phyloP scores from a whole-genome alignment of 2,329 filamentous ascomycete genomes.

The Elsinoe fawcettii region DNA sequence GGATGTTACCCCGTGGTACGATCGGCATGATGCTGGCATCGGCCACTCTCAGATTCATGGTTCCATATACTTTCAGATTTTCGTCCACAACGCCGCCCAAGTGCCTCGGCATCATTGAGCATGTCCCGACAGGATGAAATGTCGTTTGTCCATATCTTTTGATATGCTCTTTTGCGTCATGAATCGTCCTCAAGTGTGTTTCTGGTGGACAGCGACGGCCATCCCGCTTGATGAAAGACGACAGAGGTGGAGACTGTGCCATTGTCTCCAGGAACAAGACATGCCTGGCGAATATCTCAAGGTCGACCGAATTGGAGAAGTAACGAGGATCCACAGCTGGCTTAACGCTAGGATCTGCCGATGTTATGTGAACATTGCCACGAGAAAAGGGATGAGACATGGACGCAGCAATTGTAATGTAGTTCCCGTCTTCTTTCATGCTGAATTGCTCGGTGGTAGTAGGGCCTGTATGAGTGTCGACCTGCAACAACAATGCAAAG shows the following conservation, averaged over 20 bases:
- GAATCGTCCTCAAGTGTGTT: constrained; percentile 14
- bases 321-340: constrained; percentile 26
- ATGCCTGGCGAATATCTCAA: constrained; percentile 24
- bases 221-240: constrained; percentile 20
- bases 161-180: constrained; percentile 21
- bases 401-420: constrained; percentile 20
- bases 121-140: constrained; percentile 33
- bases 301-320: constrained; percentile 26
- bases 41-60: constrained; percentile 19
- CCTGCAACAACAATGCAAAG: constrained; percentile 5
- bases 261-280: constrained; percentile 33
- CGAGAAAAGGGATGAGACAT: constrained; percentile 33
- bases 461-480: neutral
- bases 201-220: constrained; percentile 19
- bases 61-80: constrained; percentile 21
- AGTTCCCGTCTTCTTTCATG: constrained; percentile 19
- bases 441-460: neutral
- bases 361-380: constrained; percentile 26
- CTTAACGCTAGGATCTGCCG: constrained; percentile 17
- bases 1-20: constrained; percentile 27
- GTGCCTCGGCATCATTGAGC: constrained; percentile 26
- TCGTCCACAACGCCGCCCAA: constrained; percentile 22
- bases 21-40: constrained; percentile 23
- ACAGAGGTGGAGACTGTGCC: constrained; percentile 34
- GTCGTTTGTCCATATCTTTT: constrained; percentile 19